Evolutionary conservation across 106 monocot species (phyloP).

Genomic region (Amphibolis antarctica): DNA sequence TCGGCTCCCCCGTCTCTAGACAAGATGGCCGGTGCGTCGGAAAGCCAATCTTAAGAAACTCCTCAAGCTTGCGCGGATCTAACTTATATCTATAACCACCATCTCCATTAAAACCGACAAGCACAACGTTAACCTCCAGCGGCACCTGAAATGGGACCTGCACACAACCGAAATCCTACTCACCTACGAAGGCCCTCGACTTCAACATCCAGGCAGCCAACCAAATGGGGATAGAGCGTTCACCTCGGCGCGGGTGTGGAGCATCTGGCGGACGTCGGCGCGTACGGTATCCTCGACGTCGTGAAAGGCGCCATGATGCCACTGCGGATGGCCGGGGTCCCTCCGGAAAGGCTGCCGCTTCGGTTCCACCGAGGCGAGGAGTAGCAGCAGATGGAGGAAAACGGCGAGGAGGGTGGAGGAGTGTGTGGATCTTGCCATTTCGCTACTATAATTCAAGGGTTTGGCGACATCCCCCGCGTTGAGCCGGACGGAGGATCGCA

Average conservation of each 20-base stretch:
- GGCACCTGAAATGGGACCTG: conserved; percentile 99
- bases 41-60: conserved; percentile 60
- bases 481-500: background rate
- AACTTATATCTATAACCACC: conserved; percentile 70
- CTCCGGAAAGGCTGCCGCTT: conserved; percentile 66
- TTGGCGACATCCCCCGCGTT: background rate
- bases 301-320: conserved; percentile 96
- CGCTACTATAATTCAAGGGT: background rate
- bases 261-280: conserved; percentile 72
- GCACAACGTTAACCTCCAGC: conserved; percentile 84
- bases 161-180: conserved; percentile 3
- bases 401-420: conserved; percentile 6
- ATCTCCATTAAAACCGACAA: conserved; percentile 80
- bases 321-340: conserved; percentile 82
- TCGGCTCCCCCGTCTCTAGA: conserved; percentile 89
- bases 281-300: conserved; percentile 82
- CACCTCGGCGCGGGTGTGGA: conserved; percentile 81
- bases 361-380: conserved; percentile 14
- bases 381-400: conserved; percentile 9
- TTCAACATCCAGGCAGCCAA: background rate
- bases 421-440: conserved; percentile 6
- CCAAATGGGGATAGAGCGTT: background rate
- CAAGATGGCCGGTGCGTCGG: conserved; percentile 83
- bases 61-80: conserved; percentile 63
- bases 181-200: background rate